A percentile compares a stretch with the other conserved stretches of the same genome.
Conservation (phyloP, 1,284 basidiomycete genomes). For the Wallemia ichthyophaga region DNA sequence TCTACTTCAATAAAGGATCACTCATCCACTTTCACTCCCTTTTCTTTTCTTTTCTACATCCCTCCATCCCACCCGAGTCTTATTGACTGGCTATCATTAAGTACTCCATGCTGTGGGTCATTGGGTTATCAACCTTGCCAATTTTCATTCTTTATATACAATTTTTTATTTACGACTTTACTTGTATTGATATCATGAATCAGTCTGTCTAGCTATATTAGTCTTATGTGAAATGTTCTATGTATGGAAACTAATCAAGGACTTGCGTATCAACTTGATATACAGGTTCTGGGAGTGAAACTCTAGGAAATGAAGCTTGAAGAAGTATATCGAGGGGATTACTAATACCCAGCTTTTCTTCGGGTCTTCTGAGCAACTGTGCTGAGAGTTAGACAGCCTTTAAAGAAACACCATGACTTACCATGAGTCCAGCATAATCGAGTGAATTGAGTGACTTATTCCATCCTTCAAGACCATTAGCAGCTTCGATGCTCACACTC, state of each 20-base stretch:
- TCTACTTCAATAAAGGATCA: not conserved
- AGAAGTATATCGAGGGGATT: not conserved
- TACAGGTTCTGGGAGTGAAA: not conserved
- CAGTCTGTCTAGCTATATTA: too few species aligned
- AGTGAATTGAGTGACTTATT: not conserved
- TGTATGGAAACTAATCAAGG: too few species aligned
- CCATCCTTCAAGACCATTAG: not conserved
- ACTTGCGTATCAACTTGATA: not conserved
- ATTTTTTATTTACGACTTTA: not conserved
- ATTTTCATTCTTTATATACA: not conserved
- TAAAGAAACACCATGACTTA: not conserved
- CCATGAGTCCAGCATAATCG: not conserved
- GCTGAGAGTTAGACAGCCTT: not conserved
- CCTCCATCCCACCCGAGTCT: not conserved
- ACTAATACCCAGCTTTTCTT: not conserved
- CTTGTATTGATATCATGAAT: not conserved
- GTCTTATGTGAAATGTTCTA: too few species aligned
- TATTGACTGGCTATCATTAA: not conserved
- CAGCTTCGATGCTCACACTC: not conserved
- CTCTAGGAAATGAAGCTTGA: not conserved
- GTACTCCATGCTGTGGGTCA: not conserved
- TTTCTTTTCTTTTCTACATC: not conserved
- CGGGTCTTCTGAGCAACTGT: not conserved
- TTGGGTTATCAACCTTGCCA: not conserved
- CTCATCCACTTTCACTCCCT: not conserved